Conservation (phyloP, 2,329 filamentous ascomycete genomes). For the Penicillium freii region DNA sequence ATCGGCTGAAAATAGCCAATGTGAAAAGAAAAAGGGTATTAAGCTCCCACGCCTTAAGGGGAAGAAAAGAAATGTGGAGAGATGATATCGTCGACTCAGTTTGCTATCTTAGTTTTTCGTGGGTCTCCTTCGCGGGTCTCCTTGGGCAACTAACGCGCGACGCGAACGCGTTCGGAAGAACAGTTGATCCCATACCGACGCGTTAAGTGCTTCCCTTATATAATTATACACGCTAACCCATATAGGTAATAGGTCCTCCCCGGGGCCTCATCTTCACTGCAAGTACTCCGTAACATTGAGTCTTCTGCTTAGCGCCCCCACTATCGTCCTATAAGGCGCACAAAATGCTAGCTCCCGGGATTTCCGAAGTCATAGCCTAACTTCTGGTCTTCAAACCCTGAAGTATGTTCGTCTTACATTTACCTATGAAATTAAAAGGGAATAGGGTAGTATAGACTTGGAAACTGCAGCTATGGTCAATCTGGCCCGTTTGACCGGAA, state of each 20-base stretch:
- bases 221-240: background rate
- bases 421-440: background rate
- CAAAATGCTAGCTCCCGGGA: background rate
- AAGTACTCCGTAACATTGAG: background rate
- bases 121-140: slow-evolving; percentile 20
- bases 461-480: background rate
- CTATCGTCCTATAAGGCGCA: background rate
- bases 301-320: background rate
- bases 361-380: background rate
- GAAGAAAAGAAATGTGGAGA: slow-evolving; percentile 14
- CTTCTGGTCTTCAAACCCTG: background rate
- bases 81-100: slow-evolving; percentile 8
- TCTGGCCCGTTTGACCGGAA: background rate
- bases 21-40: slow-evolving; percentile 13
- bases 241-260: background rate
- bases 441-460: background rate
- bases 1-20: slow-evolving; percentile 28
- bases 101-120: slow-evolving; percentile 19
- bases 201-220: slow-evolving; percentile 36
- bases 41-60: slow-evolving; percentile 1
- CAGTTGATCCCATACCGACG: slow-evolving; percentile 24
- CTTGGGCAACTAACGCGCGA: slow-evolving; percentile 26
- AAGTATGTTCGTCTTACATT: background rate
- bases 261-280: background rate
- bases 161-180: slow-evolving; percentile 25